Evolutionary conservation across 2,329 filamentous ascomycete species (phyloP).

Genomic region (Monilinia laxa): DNA sequence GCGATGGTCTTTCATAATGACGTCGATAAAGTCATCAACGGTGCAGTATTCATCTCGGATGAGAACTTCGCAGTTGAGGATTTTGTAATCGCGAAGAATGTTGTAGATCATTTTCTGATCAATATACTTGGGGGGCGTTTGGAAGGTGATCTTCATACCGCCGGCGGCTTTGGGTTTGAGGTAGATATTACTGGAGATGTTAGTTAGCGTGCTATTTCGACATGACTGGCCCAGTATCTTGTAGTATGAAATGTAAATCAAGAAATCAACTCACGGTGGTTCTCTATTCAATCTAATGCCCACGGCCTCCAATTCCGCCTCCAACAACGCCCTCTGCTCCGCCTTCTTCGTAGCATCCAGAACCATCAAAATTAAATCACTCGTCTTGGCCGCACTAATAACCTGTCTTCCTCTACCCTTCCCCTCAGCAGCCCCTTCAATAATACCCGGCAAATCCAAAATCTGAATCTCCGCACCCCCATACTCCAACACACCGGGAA

Average conservation of each 20-base stretch:
- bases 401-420: slow-evolving; percentile 95
- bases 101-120: slow-evolving; percentile 99
- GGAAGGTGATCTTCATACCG: slow-evolving; percentile 98
- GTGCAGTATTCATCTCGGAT: slow-evolving; percentile 93
- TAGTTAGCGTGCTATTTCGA: not conserved
- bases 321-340: slow-evolving; percentile 84
- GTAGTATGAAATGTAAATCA: not conserved
- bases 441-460: slow-evolving; percentile 95
- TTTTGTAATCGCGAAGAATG: slow-evolving; percentile 97
- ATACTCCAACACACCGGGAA: slow-evolving; percentile 95
- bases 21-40: slow-evolving; percentile 97
- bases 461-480: slow-evolving; percentile 97
- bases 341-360: slow-evolving; percentile 95
- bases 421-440: slow-evolving; percentile 92
- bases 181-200: slow-evolving; percentile 76
- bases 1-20: slow-evolving; percentile 98
- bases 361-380: slow-evolving; percentile 95
- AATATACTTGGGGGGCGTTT: slow-evolving; percentile 80
- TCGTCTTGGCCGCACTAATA: slow-evolving; percentile 97
- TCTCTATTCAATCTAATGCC: slow-evolving; percentile 91
- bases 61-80: slow-evolving; percentile 94
- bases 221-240: not conserved
- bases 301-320: slow-evolving; percentile 91
- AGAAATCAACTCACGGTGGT: slow-evolving; percentile 64
- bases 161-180: slow-evolving; percentile 94